Evolutionary conservation across 106 monocot species (phyloP).

Genomic region (Dendrobium nobile): DNA sequence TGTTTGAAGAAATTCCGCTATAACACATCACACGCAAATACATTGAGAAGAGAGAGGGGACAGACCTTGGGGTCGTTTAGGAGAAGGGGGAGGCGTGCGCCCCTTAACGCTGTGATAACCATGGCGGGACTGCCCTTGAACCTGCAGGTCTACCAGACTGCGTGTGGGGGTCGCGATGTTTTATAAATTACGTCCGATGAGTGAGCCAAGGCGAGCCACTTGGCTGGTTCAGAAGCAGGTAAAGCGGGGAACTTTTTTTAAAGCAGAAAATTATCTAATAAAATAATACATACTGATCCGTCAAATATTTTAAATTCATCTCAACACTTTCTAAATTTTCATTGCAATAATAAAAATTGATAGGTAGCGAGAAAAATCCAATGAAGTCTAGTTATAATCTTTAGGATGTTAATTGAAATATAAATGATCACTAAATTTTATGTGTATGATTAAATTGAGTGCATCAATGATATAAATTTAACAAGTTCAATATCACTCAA

Average conservation of each 20-base stretch:
- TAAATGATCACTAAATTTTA: too few species aligned
- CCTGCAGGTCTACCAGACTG: background rate
- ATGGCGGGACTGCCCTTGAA: background rate
- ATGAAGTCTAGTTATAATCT: too few species aligned
- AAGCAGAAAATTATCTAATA: background rate
- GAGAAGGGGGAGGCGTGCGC: slow-evolving; percentile 3
- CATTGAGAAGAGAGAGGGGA: background rate
- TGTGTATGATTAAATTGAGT: too few species aligned
- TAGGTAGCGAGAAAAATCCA: too few species aligned
- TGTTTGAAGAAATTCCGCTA: too few species aligned
- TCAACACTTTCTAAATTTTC: too few species aligned
- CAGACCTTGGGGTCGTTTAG: slow-evolving; percentile 4
- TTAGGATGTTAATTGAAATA: too few species aligned
- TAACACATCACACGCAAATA: background rate
- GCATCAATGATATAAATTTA: too few species aligned
- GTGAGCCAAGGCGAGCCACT: background rate
- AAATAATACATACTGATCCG: too few species aligned
- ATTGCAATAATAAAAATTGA: too few species aligned
- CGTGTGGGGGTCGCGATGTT: background rate
- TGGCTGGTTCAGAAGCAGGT: background rate
- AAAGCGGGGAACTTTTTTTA: background rate
- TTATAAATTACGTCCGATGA: background rate
- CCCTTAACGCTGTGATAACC: background rate
- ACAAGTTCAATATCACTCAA: too few species aligned
- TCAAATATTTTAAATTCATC: too few species aligned